phyloP scores from a whole-genome alignment of 2,329 filamentous ascomycete genomes.

The Coleophoma eucalyptorum region DNA sequence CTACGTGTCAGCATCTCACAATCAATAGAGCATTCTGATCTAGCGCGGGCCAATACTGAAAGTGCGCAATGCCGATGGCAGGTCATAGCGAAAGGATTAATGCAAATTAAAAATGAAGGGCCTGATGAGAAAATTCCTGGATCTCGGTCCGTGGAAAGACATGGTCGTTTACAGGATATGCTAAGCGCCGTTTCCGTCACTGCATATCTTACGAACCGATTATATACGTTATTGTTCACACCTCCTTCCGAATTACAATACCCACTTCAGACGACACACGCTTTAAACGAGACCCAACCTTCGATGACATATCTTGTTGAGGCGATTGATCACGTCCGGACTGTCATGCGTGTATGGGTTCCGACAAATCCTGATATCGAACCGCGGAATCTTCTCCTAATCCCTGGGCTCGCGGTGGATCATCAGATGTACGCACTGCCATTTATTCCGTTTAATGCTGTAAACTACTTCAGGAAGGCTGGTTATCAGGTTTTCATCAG shows the following conservation, averaged over 20 bases:
- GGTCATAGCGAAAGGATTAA: too few species aligned
- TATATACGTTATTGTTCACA: conserved; percentile 44
- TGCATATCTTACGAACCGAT: too few species aligned
- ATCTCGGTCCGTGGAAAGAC: conserved; percentile 50
- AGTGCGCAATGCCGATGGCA: too few species aligned
- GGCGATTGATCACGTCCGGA: conserved; percentile 45
- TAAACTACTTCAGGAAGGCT: conserved; percentile 53
- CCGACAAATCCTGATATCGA: conserved; percentile 23
- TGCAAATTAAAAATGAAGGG: too few species aligned
- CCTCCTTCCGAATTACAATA: conserved; percentile 49
- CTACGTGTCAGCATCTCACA: conserved; percentile 53
- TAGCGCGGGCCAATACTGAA: too few species aligned
- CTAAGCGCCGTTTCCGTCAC: conserved; percentile 38
- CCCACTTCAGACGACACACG: conserved; percentile 35
- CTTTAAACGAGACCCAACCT: conserved; percentile 44
- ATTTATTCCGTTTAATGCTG: conserved; percentile 52
- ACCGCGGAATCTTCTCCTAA: conserved; percentile 47
- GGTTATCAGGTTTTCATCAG: conserved; percentile 54
- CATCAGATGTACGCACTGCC: conserved; percentile 56
- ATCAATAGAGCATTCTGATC: conserved; percentile 28
- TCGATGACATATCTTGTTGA: conserved; percentile 35
- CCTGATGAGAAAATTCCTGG: too few species aligned
- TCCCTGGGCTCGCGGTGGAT: conserved; percentile 55
- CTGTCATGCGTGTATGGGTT: conserved; percentile 51
- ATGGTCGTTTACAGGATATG: conserved; percentile 40